A percentile compares a stretch with the other conserved stretches of the same genome.
phyloP scores from a whole-genome alignment of 208 protist genomes.

The Acanthamoeba triangularis region DNA sequence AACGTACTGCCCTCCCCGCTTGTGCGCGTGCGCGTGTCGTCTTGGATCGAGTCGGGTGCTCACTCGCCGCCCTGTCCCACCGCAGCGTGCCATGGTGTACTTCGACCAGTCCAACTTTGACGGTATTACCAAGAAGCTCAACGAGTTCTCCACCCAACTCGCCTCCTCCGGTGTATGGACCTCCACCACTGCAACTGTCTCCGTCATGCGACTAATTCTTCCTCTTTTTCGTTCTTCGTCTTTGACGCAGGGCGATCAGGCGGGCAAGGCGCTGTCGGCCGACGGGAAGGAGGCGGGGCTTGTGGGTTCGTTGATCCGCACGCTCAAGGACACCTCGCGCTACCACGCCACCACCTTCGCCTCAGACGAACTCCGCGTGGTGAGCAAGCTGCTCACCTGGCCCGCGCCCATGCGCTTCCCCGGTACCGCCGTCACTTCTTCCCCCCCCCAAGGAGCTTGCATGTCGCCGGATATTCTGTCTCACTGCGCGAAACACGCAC shows the following conservation, averaged over 20 bases:
- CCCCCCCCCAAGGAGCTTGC: too few species aligned
- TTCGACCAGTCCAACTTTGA: slow-evolving; percentile 79
- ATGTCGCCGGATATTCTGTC: too few species aligned
- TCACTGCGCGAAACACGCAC: neutral
- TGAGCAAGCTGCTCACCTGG: slow-evolving; percentile 78
- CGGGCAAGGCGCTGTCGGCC: neutral
- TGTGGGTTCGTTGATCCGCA: slow-evolving; percentile 39
- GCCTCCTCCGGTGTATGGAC: neutral
- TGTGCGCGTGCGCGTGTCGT: neutral
- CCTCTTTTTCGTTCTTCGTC: too few species aligned
- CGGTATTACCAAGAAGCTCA: slow-evolving; percentile 29
- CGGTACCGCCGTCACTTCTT: neutral
- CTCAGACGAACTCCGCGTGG: slow-evolving; percentile 58
- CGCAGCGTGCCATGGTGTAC: slow-evolving; percentile 13
- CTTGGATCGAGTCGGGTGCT: neutral
- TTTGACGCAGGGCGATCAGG: neutral
- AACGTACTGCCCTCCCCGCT: neutral
- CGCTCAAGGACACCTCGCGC: slow-evolving; percentile 79
- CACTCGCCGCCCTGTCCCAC: neutral
- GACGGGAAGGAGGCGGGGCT: slow-evolving; percentile 49
- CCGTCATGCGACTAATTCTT: neutral
- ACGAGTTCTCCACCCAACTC: slow-evolving; percentile 72
- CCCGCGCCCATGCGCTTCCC: slow-evolving; percentile 70
- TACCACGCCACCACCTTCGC: slow-evolving; percentile 81
- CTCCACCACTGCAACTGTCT: neutral